These are phyloP conservation scores for Beta vulgaris DNA, from an alignment of 148 eudicot genomes.

Conservation along the genomic window DNA sequence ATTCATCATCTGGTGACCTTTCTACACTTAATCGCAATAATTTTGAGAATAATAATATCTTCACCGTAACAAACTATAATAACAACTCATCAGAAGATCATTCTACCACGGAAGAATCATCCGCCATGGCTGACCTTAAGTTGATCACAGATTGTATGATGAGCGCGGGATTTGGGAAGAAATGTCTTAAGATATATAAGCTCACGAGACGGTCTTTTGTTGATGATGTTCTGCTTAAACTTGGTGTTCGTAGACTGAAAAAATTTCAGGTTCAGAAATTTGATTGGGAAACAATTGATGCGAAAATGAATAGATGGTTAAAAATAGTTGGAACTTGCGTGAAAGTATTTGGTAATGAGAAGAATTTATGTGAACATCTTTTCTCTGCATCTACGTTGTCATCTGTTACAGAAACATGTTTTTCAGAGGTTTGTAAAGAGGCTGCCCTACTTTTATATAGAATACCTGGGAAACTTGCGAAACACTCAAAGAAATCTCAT, in stretches of 20 bases:
- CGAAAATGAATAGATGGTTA: constrained; percentile 54
- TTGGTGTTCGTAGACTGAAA: constrained; percentile 18
- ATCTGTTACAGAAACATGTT: constrained; percentile 48
- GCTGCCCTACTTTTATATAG: constrained; percentile 40
- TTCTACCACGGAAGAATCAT: constrained; percentile 1
- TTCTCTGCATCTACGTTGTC: constrained; percentile 37
- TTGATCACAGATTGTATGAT: constrained; percentile 72
- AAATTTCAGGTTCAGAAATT: constrained; percentile 45
- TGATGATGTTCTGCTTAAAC: constrained; percentile 32
- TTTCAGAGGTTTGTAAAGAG: constrained; percentile 54
- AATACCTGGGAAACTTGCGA: constrained; percentile 58
- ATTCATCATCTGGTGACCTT: not conserved
- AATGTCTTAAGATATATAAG: constrained; percentile 61
- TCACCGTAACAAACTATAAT: not conserved
- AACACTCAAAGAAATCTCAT: constrained; percentile 55
- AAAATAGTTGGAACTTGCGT: constrained; percentile 36
- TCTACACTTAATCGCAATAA: not conserved
- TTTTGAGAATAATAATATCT: not conserved
- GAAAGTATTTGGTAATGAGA: constrained; percentile 54
- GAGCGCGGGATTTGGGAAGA: constrained; percentile 55
- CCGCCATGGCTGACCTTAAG: constrained; percentile 49
- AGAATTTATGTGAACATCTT: constrained; percentile 60
- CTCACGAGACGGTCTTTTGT: constrained; percentile 39
- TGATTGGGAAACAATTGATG: constrained; percentile 53
- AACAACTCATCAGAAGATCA: not conserved